phyloP scores from a whole-genome alignment of 495 filamentous ascomycete genomes.

The Penicillium argentinense region DNA sequence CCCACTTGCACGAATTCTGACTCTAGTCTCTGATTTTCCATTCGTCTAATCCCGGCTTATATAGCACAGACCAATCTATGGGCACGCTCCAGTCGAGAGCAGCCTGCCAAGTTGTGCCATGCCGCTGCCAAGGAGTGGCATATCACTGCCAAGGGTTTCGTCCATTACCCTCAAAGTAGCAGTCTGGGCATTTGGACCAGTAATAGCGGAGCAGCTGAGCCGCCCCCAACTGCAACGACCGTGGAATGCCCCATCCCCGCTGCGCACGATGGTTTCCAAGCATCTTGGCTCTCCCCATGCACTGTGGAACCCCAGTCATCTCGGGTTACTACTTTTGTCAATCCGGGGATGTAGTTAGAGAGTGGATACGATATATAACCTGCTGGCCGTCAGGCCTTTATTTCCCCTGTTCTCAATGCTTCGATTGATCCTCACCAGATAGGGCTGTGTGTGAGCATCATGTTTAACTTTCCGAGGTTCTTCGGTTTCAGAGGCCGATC shows the following conservation, averaged over 20 bases:
- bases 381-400: conserved; percentile 8
- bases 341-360: conserved; percentile 10
- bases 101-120: conserved; percentile 15
- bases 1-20: no score
- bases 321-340: conserved; percentile 28
- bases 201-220: conserved; percentile 7
- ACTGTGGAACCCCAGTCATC: conserved; percentile 1
- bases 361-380: conserved; percentile 22
- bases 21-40: no score
- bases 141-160: conserved; percentile 8
- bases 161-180: not conserved
- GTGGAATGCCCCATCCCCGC: conserved; percentile 17
- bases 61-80: not conserved
- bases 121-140: conserved; percentile 15
- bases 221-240: conserved; percentile 15
- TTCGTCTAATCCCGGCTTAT: no score
- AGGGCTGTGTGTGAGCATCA: conserved; percentile 19
- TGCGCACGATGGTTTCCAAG: conserved; percentile 17
- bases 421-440: conserved; percentile 10
- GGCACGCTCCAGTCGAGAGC: conserved; percentile 5
- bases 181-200: conserved; percentile 8
- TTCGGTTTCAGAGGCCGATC: conserved; percentile 62
- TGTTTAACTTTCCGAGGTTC: conserved; percentile 47
- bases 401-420: conserved; percentile 1
- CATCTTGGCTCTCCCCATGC: conserved; percentile 23